Base-by-base conservation (phyloP, 805 yeast genomes). In the Starmerella apis region DNA sequence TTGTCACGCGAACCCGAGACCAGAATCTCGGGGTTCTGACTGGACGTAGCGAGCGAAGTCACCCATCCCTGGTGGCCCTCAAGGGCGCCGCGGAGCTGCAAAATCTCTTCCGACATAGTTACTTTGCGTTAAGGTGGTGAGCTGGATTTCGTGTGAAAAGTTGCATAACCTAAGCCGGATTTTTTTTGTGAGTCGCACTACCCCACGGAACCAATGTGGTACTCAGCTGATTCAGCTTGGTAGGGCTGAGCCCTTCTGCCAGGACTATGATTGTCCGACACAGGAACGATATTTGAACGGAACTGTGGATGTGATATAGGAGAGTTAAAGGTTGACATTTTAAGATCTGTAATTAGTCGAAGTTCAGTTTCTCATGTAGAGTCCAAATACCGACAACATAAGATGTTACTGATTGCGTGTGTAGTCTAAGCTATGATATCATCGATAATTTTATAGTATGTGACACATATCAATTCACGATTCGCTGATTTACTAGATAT, bases 51-150 rank as follows among this genome's bases (percentile, higher is more conserved):
- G 68, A 92, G 80, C 72, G 96, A 80, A 63, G 98, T 92, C 70
- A 92, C 98, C 97, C 97, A 90, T 69, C 69, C 66, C 59, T 53
- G 56, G 61, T 57, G 60, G 71, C 86, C 96, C 79, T 90, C 96
- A 73, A 92, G 83, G 81, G 97, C 86, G 74, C 97, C 99, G 83
- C 97, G 88, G 74, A 92, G 85, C 75, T 90, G 96, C 79, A 90
- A 81, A 81, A 88, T 94, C 85, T 88, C 96, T 61, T 62, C 61
- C 58, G 57, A 62, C 47, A 43, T 44, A 37, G 41, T 62, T 61
- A 61, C 61, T 64, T 35, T 32, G 60, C 54, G 48, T 37, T 48
- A 33, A 24, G 20, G 46, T 43, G 37, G 31, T 28, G 27, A 22
- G 37, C 51, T 39, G 11, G 35, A 10, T 14, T 32, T 13, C 6